These are phyloP conservation scores for Wickerhamomyces queroliae DNA, from an alignment of 805 yeast species.

Conservation along the genomic window DNA sequence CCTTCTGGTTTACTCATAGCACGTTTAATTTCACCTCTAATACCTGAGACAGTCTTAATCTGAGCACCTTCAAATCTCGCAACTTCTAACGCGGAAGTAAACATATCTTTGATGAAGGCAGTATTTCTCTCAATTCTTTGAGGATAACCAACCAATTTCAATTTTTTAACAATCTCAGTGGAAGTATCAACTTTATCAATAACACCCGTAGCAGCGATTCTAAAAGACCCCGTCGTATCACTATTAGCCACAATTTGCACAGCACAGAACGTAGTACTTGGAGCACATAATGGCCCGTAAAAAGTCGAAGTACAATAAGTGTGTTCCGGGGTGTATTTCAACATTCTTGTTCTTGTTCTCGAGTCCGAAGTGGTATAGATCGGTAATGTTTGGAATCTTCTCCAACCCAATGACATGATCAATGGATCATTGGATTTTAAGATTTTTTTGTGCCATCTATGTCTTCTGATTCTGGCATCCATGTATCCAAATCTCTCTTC, in stretches of 20 bases:
- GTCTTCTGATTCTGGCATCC: conserved; percentile 93
- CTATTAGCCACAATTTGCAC: conserved; percentile 81
- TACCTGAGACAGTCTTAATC: conserved; percentile 94
- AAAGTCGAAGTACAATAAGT: conserved; percentile 94
- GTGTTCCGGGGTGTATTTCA: conserved; percentile 97
- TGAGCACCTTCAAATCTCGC: conserved; percentile 98
- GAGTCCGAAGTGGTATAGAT: conserved; percentile 95
- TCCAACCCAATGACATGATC: conserved; percentile 93
- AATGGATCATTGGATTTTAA: conserved; percentile 94
- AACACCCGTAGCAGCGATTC: conserved; percentile 96
- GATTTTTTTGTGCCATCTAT: conserved; percentile 97
- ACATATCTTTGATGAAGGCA: conserved; percentile 97
- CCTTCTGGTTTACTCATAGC: conserved; percentile 95
- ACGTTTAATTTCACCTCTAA: conserved; percentile 94
- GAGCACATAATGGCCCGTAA: conserved; percentile 95
- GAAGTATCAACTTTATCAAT: conserved; percentile 89
- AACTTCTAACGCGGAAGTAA: conserved; percentile 84
- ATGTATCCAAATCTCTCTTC: conserved; percentile 91
- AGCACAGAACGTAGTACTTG: conserved; percentile 96
- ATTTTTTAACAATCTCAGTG: conserved; percentile 89
- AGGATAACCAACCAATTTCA: conserved; percentile 93
- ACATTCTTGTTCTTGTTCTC: conserved; percentile 95
- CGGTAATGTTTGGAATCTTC: conserved; percentile 96
- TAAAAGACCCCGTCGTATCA: conserved; percentile 82
- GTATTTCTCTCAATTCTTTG: conserved; percentile 91